Percentiles rank a stretch among this genome's conserved stretches.
Evolutionary conservation across 2,329 filamentous ascomycete species (phyloP).

Genomic region (Fusarium brevicatenulatum): DNA sequence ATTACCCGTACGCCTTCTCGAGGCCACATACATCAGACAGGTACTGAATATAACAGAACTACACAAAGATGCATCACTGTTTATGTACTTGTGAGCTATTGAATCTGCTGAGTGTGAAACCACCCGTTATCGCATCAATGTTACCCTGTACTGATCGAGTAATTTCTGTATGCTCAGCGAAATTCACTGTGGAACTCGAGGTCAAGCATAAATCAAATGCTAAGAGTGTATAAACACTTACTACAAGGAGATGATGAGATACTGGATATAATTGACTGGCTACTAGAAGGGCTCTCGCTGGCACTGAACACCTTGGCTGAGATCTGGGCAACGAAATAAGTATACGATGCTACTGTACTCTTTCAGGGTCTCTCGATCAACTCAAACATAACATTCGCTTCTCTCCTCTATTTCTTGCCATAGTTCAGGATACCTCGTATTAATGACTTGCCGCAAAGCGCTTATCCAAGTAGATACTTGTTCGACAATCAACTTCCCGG

Average conservation of each 20-base stretch:
- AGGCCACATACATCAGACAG: background rate
- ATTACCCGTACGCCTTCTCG: background rate
- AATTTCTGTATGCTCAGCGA: background rate
- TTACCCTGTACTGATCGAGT: background rate
- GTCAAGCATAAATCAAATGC: background rate
- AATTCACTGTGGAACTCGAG: background rate
- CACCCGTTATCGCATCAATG: background rate
- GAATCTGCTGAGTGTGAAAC: background rate
- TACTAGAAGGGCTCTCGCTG: background rate
- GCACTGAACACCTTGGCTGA: background rate
- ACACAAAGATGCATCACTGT: background rate
- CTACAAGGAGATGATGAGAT: background rate
- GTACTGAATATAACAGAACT: background rate
- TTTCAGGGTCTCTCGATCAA: background rate
- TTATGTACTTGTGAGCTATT: background rate
- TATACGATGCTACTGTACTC: fast-evolving
- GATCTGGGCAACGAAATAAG: background rate
- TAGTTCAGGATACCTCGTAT: background rate
- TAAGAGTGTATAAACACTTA: background rate
- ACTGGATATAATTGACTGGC: background rate
- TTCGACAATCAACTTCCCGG: background rate
- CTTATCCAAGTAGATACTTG: background rate
- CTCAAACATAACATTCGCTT: background rate
- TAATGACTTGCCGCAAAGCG: background rate
- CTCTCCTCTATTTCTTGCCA: background rate